These are phyloP conservation scores for Rhexocercosporidium sp. DNA, from an alignment of 2,329 filamentous ascomycete genomes.

Conservation along the genomic window DNA sequence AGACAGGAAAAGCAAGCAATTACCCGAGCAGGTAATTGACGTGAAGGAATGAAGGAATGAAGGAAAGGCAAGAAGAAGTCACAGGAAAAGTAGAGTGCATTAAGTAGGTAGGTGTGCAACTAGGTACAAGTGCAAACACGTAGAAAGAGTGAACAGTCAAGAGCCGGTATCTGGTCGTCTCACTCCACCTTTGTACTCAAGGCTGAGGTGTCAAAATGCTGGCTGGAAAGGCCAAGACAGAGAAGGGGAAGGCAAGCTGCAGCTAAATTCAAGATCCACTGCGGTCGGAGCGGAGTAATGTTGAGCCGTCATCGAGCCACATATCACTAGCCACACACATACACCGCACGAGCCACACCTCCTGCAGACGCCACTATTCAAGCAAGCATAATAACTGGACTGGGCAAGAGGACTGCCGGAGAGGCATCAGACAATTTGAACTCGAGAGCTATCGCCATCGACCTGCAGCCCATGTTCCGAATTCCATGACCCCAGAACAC, in stretches of 20 bases:
- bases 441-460: conserved; percentile 17
- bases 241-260: not conserved
- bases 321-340: conserved; percentile 18
- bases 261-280: not conserved
- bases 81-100: not conserved
- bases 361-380: conserved; percentile 28
- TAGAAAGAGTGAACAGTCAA: not conserved
- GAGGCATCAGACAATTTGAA: conserved; percentile 10
- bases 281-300: not conserved
- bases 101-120: not conserved
- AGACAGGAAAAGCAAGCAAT: conserved; percentile 5
- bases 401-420: not conserved
- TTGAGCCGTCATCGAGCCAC: not conserved
- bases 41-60: not conserved
- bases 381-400: not conserved
- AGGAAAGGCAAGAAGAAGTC: not conserved
- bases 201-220: conserved; percentile 14
- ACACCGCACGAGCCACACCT: conserved; percentile 32
- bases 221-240: no score
- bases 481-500: conserved; percentile 31
- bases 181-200: conserved; percentile 10
- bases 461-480: conserved; percentile 11
- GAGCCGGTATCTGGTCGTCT: not conserved
- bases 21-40: not conserved
- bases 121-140: not conserved